phyloP scores from a whole-genome alignment of 495 filamentous ascomycete species.

The Talaromyces liani region DNA sequence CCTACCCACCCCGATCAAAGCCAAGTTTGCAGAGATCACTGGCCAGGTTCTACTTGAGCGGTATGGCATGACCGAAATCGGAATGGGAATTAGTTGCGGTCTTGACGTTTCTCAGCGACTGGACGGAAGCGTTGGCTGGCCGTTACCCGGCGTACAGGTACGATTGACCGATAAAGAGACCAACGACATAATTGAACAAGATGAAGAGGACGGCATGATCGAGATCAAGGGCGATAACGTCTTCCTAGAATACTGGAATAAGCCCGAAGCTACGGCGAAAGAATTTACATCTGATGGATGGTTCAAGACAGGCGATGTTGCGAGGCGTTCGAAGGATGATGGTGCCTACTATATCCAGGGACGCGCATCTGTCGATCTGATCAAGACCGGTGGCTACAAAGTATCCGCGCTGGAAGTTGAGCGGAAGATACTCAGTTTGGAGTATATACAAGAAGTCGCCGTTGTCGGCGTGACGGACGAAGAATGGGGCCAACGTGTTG shows the following conservation, averaged over 20 bases:
- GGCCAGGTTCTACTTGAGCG: slow-evolving; percentile 36
- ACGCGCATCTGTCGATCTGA: slow-evolving; percentile 37
- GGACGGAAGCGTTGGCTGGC: slow-evolving; percentile 41
- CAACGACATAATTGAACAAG: slow-evolving; percentile 21
- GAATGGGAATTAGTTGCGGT: slow-evolving; percentile 38
- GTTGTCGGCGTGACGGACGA: slow-evolving; percentile 35
- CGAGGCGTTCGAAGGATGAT: slow-evolving; percentile 21
- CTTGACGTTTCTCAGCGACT: slow-evolving; percentile 27
- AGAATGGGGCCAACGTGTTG: slow-evolving; percentile 40
- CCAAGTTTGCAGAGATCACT: slow-evolving; percentile 33
- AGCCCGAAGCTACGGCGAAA: slow-evolving; percentile 32
- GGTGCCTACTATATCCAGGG: slow-evolving; percentile 40
- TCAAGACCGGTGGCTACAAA: slow-evolving; percentile 42
- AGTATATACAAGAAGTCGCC: slow-evolving; percentile 32
- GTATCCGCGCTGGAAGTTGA: slow-evolving; percentile 40
- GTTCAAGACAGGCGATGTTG: slow-evolving; percentile 44
- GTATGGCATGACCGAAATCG: slow-evolving; percentile 42
- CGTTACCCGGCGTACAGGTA: slow-evolving; percentile 35
- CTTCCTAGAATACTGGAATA: slow-evolving; percentile 38
- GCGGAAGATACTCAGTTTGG: slow-evolving; percentile 31
- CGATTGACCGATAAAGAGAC: slow-evolving; percentile 35
- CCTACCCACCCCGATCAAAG: slow-evolving; percentile 34
- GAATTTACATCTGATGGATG: slow-evolving; percentile 39
- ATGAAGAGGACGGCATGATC: slow-evolving; percentile 38
- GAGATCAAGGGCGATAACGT: slow-evolving; percentile 38